These are phyloP conservation scores for Ustilago hordei DNA, from an alignment of 1,284 basidiomycete species.

Conservation along the genomic window DNA sequence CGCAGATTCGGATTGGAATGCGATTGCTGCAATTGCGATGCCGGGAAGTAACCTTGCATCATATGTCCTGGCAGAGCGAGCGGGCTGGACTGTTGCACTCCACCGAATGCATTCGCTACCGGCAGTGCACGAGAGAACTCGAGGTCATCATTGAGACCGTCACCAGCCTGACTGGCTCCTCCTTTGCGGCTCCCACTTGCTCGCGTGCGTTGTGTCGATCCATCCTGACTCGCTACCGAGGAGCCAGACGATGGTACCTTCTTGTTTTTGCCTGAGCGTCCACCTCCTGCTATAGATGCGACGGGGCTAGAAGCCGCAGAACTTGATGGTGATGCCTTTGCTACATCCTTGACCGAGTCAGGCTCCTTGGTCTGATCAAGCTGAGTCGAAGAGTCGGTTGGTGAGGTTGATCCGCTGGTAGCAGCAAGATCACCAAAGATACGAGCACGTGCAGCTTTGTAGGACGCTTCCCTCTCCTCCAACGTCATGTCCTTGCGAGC, in stretches of 20 bases:
- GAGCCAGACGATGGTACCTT: slow-evolving; percentile 26
- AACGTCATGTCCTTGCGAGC: slow-evolving; percentile 60
- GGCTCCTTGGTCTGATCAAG: slow-evolving; percentile 13
- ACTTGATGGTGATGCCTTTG: slow-evolving; percentile 17
- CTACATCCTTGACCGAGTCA: neutral
- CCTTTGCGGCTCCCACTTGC: slow-evolving; percentile 1
- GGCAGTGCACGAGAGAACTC: slow-evolving; percentile 40
- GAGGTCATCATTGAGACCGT: slow-evolving; percentile 23
- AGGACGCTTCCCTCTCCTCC: slow-evolving; percentile 60
- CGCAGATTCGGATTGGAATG: slow-evolving; percentile 43
- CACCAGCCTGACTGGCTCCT: neutral
- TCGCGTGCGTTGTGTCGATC: slow-evolving; percentile 15
- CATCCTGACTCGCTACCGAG: slow-evolving; percentile 16
- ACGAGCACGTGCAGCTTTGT: slow-evolving; percentile 58
- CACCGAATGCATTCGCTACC: slow-evolving; percentile 8
- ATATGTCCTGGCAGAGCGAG: slow-evolving; percentile 17
- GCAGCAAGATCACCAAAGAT: slow-evolving; percentile 53
- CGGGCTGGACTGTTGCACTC: slow-evolving; percentile 28
- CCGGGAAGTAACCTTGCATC: slow-evolving; percentile 24
- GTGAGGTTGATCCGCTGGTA: slow-evolving; percentile 14
- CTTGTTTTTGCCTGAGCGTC: slow-evolving; percentile 7
- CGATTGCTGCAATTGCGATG: slow-evolving; percentile 32
- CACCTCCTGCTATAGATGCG: slow-evolving; percentile 19
- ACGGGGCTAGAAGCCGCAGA: slow-evolving; percentile 32
- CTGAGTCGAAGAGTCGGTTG: slow-evolving; percentile 23